A percentile compares a stretch with the other conserved stretches of the same genome.
These are phyloP conservation scores for Zygoascus meyerae DNA, from an alignment of 1,139 yeast species.

Conservation along the genomic window DNA sequence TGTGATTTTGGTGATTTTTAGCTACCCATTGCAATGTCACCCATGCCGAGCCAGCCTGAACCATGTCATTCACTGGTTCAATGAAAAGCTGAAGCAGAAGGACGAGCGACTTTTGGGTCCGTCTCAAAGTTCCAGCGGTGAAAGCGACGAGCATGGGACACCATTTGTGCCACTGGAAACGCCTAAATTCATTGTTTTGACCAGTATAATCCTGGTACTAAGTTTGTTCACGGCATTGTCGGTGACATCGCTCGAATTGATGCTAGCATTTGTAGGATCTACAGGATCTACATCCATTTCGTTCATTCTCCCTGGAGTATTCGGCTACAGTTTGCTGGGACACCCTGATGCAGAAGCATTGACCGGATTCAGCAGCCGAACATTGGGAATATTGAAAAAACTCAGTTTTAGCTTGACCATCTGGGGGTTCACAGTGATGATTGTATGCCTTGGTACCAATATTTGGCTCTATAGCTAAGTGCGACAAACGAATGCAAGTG, in stretches of 20 bases:
- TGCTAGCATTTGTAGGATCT: conserved; percentile 88
- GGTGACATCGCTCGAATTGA: conserved; percentile 75
- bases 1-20: conserved; percentile 75
- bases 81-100: conserved; percentile 10
- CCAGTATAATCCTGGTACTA: conserved; percentile 52
- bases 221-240: conserved; percentile 72
- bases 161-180: conserved; percentile 43
- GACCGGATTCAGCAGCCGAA: conserved; percentile 9
- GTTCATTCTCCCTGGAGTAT: conserved; percentile 86
- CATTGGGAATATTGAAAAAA: conserved; percentile 41
- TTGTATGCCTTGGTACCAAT: conserved; percentile 72
- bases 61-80: conserved; percentile 58
- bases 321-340: conserved; percentile 60
- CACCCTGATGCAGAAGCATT: conserved; percentile 13
- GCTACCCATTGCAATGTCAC: conserved; percentile 89
- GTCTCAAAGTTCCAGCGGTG: no score
- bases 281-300: conserved; percentile 94
- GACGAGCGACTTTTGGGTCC: conserved; percentile 14
- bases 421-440: conserved; percentile 78
- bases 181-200: conserved; percentile 54
- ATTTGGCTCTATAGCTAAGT: conserved; percentile 29
- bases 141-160: conserved; percentile 5
- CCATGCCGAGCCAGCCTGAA: conserved; percentile 85
- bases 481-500: no score
- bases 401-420: conserved; percentile 55